A percentile compares a stretch with the other conserved stretches of the same genome.
These are phyloP conservation scores for Cupressus sempervirens DNA, from an alignment of 75 land plant genomes.

Conservation along the genomic window DNA sequence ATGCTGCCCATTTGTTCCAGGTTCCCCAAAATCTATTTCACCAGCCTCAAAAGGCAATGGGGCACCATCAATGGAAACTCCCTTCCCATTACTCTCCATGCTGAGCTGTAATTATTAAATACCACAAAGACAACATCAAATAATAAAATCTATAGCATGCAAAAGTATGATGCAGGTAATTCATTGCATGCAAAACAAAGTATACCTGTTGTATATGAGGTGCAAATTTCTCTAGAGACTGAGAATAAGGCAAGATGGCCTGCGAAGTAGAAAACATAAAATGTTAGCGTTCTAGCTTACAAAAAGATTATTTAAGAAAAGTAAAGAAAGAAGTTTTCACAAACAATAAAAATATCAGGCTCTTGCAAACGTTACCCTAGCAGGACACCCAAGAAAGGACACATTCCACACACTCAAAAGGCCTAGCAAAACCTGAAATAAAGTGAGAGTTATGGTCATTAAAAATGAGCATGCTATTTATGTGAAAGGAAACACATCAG, in stretches of 20 bases:
- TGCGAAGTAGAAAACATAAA: constrained; percentile 13
- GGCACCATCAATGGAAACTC: constrained; percentile 89
- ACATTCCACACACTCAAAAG: constrained; percentile 96
- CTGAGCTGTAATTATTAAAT: constrained; percentile 58
- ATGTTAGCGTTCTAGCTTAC: neutral
- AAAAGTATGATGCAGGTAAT: neutral
- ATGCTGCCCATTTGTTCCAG: constrained; percentile 99
- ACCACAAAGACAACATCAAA: neutral
- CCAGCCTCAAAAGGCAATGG: constrained; percentile 84
- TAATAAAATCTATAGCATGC: neutral
- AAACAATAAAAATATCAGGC: neutral
- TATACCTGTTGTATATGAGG: constrained; percentile 95
- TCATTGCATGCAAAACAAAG: neutral
- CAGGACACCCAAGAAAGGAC: constrained; percentile 90
- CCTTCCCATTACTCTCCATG: constrained; percentile 99
- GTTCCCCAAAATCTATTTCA: constrained; percentile 99
- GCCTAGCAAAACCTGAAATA: constrained; percentile 90
- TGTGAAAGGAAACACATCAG: neutral
- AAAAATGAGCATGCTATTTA: neutral
- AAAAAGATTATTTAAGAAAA: neutral
- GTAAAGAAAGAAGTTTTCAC: neutral
- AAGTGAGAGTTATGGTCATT: neutral
- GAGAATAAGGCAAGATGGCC: constrained; percentile 95
- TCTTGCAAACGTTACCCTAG: constrained; percentile 52
- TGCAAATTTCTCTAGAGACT: constrained; percentile 95